Base-by-base conservation (phyloP, 768 basidiomycete genomes). In the Infundibulicybe gibba region DNA sequence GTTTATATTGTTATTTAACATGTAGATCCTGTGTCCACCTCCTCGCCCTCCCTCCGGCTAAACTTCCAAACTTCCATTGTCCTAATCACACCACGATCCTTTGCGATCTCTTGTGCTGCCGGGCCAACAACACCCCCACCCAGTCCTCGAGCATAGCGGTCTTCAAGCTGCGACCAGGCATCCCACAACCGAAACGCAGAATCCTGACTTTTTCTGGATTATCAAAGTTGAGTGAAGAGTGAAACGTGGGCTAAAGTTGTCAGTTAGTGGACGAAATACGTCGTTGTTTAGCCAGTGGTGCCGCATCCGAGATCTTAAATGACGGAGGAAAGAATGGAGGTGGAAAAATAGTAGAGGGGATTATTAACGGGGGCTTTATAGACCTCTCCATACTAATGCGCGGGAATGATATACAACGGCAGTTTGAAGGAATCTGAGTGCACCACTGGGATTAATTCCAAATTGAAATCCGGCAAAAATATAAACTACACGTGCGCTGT, bases 121-220 rank as follows among this genome's bases (percentile, higher is more conserved):
- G 91, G 66, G 56, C 90, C 84, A 31, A 91, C 71, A 40, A 90
- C 89, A 61, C 90, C 89, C 57, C 90, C 83, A 53, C 87, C 85
- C 33, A 88, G 65, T 38, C 75, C 72, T 43, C 78, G 74, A 31
- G 76, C 72, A 58, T 90, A 85, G 19, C 85, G 77, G 41, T 84
- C 79, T 3, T 78, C 87, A 3, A 91, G 77, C 43, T 77, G 71
- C 20, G 77, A 70, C 88, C 89, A 90, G 12, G 78, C 67, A 53
- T 77, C 74, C 17, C 80, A 65, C 32, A 90, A 67, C 2, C 83
- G 80, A 54, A 70, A 63, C 4, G 74, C 70, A 0, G 79, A 79
- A 6, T 76, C 83, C 84, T 72, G 32, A 79, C 80, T 32, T 75
- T 71, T 44, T 79, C 50, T 50, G 45, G 14, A 59, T 56, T 10